These are phyloP conservation scores for Tolypocladium sp. DNA, from an alignment of 2,329 filamentous ascomycete genomes.

Conservation along the genomic window DNA sequence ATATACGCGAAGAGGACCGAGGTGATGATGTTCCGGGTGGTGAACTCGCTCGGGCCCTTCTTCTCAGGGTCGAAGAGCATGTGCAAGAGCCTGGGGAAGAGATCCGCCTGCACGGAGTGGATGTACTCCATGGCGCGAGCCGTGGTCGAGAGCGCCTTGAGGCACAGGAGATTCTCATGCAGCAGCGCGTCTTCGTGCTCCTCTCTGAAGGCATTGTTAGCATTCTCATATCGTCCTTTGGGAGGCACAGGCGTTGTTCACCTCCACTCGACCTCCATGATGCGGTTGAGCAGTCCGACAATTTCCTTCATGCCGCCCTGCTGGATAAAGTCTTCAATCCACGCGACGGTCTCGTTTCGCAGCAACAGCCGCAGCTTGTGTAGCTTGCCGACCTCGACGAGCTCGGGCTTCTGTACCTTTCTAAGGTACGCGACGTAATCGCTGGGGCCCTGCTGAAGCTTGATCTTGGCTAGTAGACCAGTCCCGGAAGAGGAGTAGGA, in stretches of 20 bases:
- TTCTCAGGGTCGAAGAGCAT: constrained; percentile 98
- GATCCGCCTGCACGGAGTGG: constrained; percentile 63
- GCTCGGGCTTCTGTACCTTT: constrained; percentile 71
- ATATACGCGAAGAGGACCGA: constrained; percentile 86
- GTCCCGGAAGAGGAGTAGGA: constrained; percentile 45
- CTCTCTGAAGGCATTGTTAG: constrained; percentile 47
- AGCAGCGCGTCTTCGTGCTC: constrained; percentile 91
- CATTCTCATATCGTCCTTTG: neutral
- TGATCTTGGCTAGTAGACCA: constrained; percentile 57
- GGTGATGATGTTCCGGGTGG: constrained; percentile 81
- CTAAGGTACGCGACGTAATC: constrained; percentile 83
- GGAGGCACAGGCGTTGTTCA: constrained; percentile 19
- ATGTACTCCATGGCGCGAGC: constrained; percentile 77
- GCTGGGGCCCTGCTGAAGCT: constrained; percentile 63
- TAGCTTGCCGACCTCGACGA: constrained; percentile 86
- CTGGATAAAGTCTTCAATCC: constrained; percentile 87
- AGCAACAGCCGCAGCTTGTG: constrained; percentile 86
- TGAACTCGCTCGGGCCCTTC: constrained; percentile 95
- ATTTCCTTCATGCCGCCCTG: constrained; percentile 91
- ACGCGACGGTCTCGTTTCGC: constrained; percentile 88
- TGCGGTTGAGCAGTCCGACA: constrained; percentile 76
- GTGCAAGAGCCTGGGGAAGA: constrained; percentile 77
- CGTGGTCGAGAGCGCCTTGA: constrained; percentile 92
- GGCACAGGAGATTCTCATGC: constrained; percentile 83
- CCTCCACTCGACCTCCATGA: constrained; percentile 95